These are phyloP conservation scores for Echites panduratus DNA, from an alignment of 257 asterid species.

Conservation along the genomic window DNA sequence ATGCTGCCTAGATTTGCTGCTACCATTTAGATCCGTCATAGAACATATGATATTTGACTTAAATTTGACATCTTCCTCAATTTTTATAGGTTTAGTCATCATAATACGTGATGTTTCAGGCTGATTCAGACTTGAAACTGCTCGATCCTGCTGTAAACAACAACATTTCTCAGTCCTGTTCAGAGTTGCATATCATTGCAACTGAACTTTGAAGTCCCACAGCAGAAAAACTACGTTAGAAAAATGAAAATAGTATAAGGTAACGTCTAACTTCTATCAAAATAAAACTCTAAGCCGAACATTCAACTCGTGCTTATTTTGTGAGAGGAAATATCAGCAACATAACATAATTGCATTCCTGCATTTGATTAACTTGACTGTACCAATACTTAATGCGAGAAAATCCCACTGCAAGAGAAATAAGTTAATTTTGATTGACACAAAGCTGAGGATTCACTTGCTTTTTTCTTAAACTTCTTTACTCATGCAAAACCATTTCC, in stretches of 20 bases:
- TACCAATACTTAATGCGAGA: too few relatives aligned
- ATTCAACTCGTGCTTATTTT: neutral
- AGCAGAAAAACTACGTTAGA: neutral
- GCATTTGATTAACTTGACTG: neutral
- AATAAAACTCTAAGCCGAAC: neutral
- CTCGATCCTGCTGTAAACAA: neutral
- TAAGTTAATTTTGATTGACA: neutral
- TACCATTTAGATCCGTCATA: conserved; percentile 15
- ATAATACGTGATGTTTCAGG: neutral
- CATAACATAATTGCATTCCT: neutral
- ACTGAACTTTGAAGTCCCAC: neutral
- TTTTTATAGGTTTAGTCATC: conserved; percentile 1
- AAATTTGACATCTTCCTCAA: conserved; percentile 15
- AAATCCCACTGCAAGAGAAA: neutral
- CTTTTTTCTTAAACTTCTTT: too few relatives aligned
- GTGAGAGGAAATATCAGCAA: too few relatives aligned
- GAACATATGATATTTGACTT: conserved; percentile 19
- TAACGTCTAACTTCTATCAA: too few relatives aligned
- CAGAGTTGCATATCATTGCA: neutral
- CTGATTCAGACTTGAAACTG: neutral
- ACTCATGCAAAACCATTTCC: neutral
- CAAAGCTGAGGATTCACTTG: neutral
- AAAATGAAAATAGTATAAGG: neutral
- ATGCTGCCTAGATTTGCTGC: conserved; percentile 33
- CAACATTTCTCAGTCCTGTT: neutral